Evolutionary conservation across 2,329 filamentous ascomycete genomes (phyloP), one percentile per base, ranked within the genome.

Genomic region (Fusarium nurragi): DNA sequence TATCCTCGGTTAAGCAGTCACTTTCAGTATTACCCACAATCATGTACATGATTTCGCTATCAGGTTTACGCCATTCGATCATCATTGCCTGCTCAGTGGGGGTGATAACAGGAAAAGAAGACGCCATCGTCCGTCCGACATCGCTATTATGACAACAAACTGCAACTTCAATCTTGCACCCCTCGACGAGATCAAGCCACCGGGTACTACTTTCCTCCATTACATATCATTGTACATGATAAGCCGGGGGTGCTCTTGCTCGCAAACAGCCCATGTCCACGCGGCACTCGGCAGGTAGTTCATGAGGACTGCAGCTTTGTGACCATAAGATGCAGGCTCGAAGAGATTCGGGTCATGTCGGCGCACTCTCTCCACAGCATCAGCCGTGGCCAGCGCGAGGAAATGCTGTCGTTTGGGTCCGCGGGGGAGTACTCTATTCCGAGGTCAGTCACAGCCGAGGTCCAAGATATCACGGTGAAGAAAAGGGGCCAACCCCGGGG

Each of bases 311-410:
- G 75, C 65, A 39, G 70, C 64, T 41, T 70, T 71, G 41, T 70
- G 70, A 21, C 71, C 73, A 38, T 81, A 79, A 6, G 75, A 76
- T 8, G 79, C 79, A 1, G 75, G 74, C 39, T 76, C 73, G 40
- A 81, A 78, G 10, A 77, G 55, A 13, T 64, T 54, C 4, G 72
- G 65, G 49, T 78, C 69, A 36, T 71, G 67, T n/a, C 60, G 62
- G n/a, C 66, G 73, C 36, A 73, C 68, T 49, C 79, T 80, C 67
- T 83, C 81, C 61, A 88, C 81, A 55, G 84, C 82, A 52, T 86
- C 80, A 5, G 82, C 80, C 0, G 84, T 87, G 4, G 84, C 85
- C 62, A 87, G 81, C 11, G 81, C 82, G 52, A 88, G 75, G 71
- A 88, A 87, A 68, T 88, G 84, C 59, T 87, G 81, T 55, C 77